Conservation (phyloP, 495 filamentous ascomycete species). For the Articulospora tetracladia region DNA sequence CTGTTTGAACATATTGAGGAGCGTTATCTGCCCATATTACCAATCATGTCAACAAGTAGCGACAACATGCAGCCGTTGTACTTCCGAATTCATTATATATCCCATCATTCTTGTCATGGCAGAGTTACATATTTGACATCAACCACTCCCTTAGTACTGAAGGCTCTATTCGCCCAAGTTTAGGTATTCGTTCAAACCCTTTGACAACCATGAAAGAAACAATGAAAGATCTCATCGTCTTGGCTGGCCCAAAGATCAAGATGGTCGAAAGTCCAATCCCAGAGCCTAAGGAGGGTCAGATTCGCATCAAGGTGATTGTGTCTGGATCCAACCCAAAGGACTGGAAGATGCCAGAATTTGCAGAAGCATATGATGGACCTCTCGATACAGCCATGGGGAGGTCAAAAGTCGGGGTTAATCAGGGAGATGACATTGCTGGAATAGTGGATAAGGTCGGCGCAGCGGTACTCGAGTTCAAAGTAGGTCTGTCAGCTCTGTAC, state of each 20-base stretch:
- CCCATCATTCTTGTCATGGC: no score
- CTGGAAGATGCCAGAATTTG: conserved; percentile 49
- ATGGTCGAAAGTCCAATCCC: conserved; percentile 39
- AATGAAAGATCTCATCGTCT: conserved; percentile 5
- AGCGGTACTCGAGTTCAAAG: conserved; percentile 10
- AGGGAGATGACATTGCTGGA: conserved; percentile 72
- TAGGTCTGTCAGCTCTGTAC: no score
- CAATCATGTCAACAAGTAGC: no score
- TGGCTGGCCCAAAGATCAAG: conserved; percentile 2
- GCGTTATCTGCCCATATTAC: no score
- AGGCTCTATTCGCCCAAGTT: no score
- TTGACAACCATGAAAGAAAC: no score
- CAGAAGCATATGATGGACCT: neutral
- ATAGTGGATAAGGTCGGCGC: conserved; percentile 57
- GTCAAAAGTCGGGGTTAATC: conserved; percentile 33
- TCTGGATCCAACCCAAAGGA: conserved; percentile 76
- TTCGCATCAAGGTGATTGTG: conserved; percentile 67
- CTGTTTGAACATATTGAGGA: no score
- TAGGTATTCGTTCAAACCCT: no score
- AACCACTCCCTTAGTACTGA: no score
- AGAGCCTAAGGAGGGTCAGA: conserved; percentile 48
- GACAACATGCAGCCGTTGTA: no score
- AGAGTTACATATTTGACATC: no score
- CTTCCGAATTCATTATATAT: no score
- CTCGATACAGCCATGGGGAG: neutral